Conservation (phyloP, 192 early-diverging fungal genomes). For the Podila horticola region DNA sequence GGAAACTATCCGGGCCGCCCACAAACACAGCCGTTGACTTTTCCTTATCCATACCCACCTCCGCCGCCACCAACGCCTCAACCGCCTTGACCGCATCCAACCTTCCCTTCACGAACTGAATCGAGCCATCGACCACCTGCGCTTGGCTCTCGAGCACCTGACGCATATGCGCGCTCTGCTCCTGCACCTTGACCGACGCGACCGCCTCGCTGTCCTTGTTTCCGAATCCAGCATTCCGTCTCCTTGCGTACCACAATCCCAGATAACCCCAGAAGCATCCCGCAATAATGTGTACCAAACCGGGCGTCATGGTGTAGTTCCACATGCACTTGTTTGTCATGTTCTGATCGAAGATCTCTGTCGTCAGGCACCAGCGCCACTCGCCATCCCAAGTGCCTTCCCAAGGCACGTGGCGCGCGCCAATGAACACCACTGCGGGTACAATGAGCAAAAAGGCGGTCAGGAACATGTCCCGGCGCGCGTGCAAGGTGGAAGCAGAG, state of each 20-base stretch:
- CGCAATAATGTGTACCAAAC: neutral
- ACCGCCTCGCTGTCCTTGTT: neutral
- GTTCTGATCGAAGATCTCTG: conserved; percentile 10
- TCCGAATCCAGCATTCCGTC: neutral
- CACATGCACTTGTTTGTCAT: conserved; percentile 32
- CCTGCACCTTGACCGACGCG: neutral
- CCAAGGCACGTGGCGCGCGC: neutral
- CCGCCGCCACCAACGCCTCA: neutral
- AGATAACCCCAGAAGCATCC: conserved; percentile 4
- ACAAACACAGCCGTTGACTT: conserved; percentile 10
- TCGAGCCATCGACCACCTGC: neutral
- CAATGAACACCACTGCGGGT: conserved; percentile 1
- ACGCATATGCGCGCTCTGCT: neutral
- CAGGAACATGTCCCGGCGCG: neutral
- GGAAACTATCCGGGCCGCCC: conserved; percentile 15
- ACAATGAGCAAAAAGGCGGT: neutral
- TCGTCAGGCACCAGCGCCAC: conserved; percentile 13
- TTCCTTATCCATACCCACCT: conserved; percentile 1
- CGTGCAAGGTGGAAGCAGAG: conserved; percentile 1
- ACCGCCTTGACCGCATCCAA: conserved; percentile 5
- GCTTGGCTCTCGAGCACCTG: conserved; percentile 2
- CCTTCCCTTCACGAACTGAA: neutral
- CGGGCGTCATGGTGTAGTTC: conserved; percentile 18
- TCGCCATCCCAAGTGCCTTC: conserved; percentile 9
- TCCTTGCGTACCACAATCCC: neutral